Evolutionary conservation across 2,329 filamentous ascomycete genomes (phyloP).

Genomic region (Teratosphaeria zuluensis): DNA sequence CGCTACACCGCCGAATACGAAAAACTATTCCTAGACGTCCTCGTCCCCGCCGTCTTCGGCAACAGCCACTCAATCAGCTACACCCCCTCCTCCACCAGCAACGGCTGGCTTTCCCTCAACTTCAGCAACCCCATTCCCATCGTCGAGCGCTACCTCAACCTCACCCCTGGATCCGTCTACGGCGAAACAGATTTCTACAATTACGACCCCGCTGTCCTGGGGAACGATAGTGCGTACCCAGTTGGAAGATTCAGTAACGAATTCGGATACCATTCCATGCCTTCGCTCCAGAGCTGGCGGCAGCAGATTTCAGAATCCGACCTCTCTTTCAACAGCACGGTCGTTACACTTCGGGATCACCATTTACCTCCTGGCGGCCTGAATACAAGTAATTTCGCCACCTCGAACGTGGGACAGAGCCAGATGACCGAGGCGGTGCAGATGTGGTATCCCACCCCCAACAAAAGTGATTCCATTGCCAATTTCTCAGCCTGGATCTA

Average conservation of each 20-base stretch:
- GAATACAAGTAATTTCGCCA: conserved; percentile 37
- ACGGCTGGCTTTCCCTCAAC: conserved; percentile 48
- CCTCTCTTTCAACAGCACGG: conserved; percentile 48
- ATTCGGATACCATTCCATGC: conserved; percentile 54
- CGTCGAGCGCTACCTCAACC: conserved; percentile 47
- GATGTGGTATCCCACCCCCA: conserved; percentile 47
- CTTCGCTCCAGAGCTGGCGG: conserved; percentile 48
- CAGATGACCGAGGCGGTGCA: conserved; percentile 51
- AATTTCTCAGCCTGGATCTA: conserved; percentile 55
- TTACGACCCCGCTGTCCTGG: conserved; percentile 44
- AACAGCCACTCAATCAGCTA: conserved; percentile 53
- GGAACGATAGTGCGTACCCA: conserved; percentile 47
- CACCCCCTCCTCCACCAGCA: conserved; percentile 49
- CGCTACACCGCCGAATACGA: conserved; percentile 46
- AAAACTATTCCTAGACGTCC: conserved; percentile 45
- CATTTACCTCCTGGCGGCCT: conserved; percentile 46
- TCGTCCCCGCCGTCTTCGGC: conserved; percentile 47
- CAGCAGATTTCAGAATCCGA: conserved; percentile 43
- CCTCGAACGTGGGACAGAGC: conserved; percentile 37
- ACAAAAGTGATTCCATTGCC: conserved; percentile 42
- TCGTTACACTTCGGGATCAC: conserved; percentile 48
- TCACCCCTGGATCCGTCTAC: conserved; percentile 44
- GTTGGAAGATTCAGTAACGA: conserved; percentile 53
- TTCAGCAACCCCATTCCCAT: conserved; percentile 40
- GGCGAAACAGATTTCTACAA: conserved; percentile 50